phyloP scores from a whole-genome alignment of 2,329 filamentous ascomycete species.

The Epichloe baconii region DNA sequence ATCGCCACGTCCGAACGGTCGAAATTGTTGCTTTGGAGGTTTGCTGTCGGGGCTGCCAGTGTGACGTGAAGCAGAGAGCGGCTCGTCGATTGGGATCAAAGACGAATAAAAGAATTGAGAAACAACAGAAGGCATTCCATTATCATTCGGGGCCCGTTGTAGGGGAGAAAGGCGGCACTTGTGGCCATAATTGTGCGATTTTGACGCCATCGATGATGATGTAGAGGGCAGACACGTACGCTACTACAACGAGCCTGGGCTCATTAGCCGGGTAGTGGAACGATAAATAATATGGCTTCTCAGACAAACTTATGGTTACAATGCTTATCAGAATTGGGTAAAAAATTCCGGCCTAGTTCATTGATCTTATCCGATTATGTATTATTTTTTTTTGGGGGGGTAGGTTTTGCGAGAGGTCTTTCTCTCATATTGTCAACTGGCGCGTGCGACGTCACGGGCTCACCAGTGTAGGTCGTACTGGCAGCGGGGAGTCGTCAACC shows the following conservation, averaged over 20 bases:
- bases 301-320: no score
- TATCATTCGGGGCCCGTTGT: slow-evolving; percentile 23
- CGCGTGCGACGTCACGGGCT: no score
- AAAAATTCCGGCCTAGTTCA: no score
- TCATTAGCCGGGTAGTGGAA: no score
- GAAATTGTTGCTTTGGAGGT: slow-evolving; percentile 46
- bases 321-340: no score
- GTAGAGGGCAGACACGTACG: neutral
- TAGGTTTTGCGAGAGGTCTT: no score
- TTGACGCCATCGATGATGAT: slow-evolving; percentile 3
- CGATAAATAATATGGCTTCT: no score
- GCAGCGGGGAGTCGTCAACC: no score
- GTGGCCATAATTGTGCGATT: slow-evolving; percentile 43
- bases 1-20: slow-evolving; percentile 68
- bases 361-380: no score
- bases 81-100: slow-evolving; percentile 73
- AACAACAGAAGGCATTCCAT: slow-evolving; percentile 44
- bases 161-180: slow-evolving; percentile 44
- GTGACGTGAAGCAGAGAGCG: slow-evolving; percentile 53
- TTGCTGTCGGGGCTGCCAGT: slow-evolving; percentile 36
- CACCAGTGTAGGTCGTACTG: no score
- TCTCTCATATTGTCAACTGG: no score
- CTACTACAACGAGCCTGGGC: neutral
- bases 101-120: slow-evolving; percentile 82
- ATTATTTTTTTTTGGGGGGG: no score